Base-by-base conservation (phyloP, 345 rosid genomes). In the Euphorbia lathyris region DNA sequence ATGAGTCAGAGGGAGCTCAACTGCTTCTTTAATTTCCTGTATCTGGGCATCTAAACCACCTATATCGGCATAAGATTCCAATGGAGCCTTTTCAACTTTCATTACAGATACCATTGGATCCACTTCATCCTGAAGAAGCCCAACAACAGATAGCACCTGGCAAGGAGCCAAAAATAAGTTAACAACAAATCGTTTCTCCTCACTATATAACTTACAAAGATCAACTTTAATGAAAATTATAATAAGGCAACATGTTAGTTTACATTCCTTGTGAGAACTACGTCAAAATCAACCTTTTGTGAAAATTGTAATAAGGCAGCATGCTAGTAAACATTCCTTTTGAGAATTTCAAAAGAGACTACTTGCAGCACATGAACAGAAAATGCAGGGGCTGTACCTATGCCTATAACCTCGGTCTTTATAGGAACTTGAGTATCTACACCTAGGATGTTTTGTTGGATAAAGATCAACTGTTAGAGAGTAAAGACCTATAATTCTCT, bases 81-180 rank as follows among this genome's bases (percentile, higher is more conserved):
- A 63, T 22, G 98, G 99, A 72, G 99, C 99, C 85, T 92, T 92
- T 80, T 95, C 98, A 20, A 92, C 99, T 82, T 95, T 95, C 99
- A 95, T 95, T 55, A 95, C 99, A 20, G 98, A 92, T 71, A 95
- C 98, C 99, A 95, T 92, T 50, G 98, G 98, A 81, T 95, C 99
- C 59, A 95, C 99, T 50, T 95, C 98, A 82, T 95, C 98, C 80
- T 92, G 98, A 13, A 95, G 88, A 75, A 92, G 88, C 51, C 98
- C 99, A 83, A 92, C 99, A 53, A 95, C 99, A 43, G 97, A 92
- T 2, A 95, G 86, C 53, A 90, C 94, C 99, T 95, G 70, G 43
- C 34, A 61, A 23, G 53, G 25, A 56, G 51, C 58, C 40, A 65
- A 19, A 51, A 67, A 63, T 30, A 42, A 26, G 63, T 69, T 23